Evolutionary conservation across 441 rosid genomes (phyloP), one percentile per base, ranked within the genome.

Genomic region (Omphalea diandra): DNA sequence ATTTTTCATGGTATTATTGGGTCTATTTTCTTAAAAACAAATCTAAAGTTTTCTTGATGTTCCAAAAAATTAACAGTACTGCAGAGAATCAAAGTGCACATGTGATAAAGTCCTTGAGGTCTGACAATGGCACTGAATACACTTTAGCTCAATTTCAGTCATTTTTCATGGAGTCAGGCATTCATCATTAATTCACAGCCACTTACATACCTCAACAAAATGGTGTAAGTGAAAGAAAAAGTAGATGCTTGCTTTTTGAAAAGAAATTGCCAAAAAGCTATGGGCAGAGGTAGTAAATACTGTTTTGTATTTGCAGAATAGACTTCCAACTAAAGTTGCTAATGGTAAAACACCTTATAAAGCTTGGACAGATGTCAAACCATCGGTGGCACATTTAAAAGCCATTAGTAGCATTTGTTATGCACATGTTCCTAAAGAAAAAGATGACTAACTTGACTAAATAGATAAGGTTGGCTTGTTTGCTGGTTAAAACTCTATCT

Each of bases 211-310:
- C 70, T 7, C 33, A 52, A 3, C 49, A 33, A 4, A 66, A 33
- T 66, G 70, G 49, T 18, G 47, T 66, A 20, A 66, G 32, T 66
- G 55, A 66, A n/a, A 50, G 70, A 9, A 66, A 36, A 22, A 53
- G 49, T 7, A 26, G 35, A 17, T 24, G 33, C 29, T 14, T 63
- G 12, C 5, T 63, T n/a, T n/a, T n/a, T n/a, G n/a, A n/a, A n/a
- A n/a, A n/a, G n/a, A n/a, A n/a, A n/a, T n/a, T n/a, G n/a, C 27
- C 0, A 65, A 32, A 26, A 2, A 5, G n/a, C 18, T 47, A 27
- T 33, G 32, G 44, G 58, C 26, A n/a, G 31, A 65, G 47, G n/a
- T 0, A 22, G 35, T 65, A 7, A 29, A 15, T 27, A 56, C 22
- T 3, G 0, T n/a, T 12, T 8, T 31, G 0, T 56, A 56, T 29